Conservation (phyloP, 73 alveolate species). For the Paramecium biaurelia region DNA sequence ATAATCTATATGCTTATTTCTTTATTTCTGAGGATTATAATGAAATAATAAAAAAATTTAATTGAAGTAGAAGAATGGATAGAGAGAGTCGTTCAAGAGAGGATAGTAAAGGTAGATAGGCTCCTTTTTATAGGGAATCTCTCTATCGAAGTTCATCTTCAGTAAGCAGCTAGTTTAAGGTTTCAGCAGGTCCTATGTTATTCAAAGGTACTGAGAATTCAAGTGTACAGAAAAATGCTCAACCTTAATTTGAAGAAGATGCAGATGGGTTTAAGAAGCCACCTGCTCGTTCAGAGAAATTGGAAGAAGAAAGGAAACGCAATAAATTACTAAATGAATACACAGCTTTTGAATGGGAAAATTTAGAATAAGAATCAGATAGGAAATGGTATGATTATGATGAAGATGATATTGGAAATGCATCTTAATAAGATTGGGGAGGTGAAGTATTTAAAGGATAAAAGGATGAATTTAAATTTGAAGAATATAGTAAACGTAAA, state of each 20-base stretch:
- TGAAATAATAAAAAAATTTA: not conserved
- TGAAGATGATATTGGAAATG: conserved; percentile 87
- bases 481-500: conserved; percentile 48
- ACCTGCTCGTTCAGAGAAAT: not conserved
- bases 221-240: not conserved
- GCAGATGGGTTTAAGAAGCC: conserved; percentile 42
- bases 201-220: conserved; percentile 33
- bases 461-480: conserved; percentile 61
- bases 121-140: conserved; percentile 39
- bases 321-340: conserved; percentile 57
- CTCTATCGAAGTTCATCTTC: conserved; percentile 20
- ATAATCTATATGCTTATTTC: not conserved
- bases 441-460: conserved; percentile 68
- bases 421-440: conserved; percentile 80
- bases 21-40: not conserved
- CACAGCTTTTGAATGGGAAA: conserved; percentile 87
- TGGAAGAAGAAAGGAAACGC: conserved; percentile 42
- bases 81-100: conserved; percentile 27
- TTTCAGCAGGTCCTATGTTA: conserved; percentile 5
- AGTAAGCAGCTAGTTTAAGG: conserved; percentile 4
- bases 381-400: conserved; percentile 96
- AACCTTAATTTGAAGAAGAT: conserved; percentile 29
- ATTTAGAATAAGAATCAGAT: conserved; percentile 83
- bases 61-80: not conserved
- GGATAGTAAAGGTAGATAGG: conserved; percentile 22